Evolutionary conservation across 768 basidiomycete genomes (phyloP), one percentile per base, ranked within the genome.

Genomic region (Mycena vitilis): DNA sequence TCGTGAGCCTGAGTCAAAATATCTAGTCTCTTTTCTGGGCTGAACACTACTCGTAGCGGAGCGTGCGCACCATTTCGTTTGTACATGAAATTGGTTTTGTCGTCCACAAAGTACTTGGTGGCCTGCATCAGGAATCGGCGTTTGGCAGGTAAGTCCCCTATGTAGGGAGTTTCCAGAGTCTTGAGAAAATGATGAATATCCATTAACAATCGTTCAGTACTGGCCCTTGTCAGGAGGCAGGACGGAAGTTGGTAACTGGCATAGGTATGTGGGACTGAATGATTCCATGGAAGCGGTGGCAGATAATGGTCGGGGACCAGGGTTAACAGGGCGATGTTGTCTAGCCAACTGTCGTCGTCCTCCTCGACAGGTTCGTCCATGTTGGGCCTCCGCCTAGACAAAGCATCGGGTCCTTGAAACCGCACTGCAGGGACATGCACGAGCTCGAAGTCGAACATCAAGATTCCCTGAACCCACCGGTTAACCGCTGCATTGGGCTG

Each of bases 331-430:
- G 57, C 57, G 23, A 60, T 53, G 0, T 65, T 25, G 34, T 65
- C 62, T 15, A 63, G n/a, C 65, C 66, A 66, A 4, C 42, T 56
- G 75, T 63, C 78, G 73, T 81, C 55, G 69, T 73, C 54, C 53
- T 70, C 15, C 70, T 55, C 37, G 23, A 77, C 36, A 2, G 59
- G 40, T 22, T 56, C 64, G 6, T 70, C 71, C 0, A 13, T 70
- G 55, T 38, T 40, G 5, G 64, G 16, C 34, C 51, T 30, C 30
- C 30, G 30, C 5, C 30, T 2, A 5, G 30, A 30, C 30, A 30
- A 5, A 30, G 30, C 30, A 30, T 30, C 30, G 30, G 30, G 30
- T 2, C 30, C 30, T 30, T 30, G 30, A 30, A 30, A 30, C 5
- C 30, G 30, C 30, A 30, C 30, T 30, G 30, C 30, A 30, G 30